These are phyloP conservation scores for Auricularia sp. DNA, from an alignment of 768 basidiomycete genomes.

Conservation along the genomic window DNA sequence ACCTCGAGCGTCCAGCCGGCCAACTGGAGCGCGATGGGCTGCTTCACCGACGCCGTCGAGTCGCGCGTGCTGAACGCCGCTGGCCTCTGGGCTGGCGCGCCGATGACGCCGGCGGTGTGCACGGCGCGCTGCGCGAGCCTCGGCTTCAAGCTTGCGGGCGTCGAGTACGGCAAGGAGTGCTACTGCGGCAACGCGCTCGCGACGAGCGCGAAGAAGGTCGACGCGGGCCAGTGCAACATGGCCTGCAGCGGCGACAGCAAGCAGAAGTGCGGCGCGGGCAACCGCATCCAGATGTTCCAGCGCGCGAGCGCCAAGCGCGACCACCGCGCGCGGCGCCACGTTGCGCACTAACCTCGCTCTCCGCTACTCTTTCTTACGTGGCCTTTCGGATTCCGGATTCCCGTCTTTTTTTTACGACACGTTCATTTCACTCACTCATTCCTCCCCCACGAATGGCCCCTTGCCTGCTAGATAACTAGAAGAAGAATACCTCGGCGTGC, in stretches of 20 bases:
- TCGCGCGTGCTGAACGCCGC: conserved; percentile 12
- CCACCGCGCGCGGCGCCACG: background rate
- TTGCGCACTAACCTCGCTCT: too few relatives aligned
- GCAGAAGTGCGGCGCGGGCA: conserved; percentile 2
- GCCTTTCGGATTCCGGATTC: too few relatives aligned
- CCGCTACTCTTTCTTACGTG: too few relatives aligned
- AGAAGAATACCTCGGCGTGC: too few relatives aligned
- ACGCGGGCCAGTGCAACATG: conserved; percentile 16
- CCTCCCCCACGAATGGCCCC: too few relatives aligned
- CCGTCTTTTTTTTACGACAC: too few relatives aligned
- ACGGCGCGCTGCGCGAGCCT: conserved; percentile 12
- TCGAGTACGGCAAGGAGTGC: conserved; percentile 18
- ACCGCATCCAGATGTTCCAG: conserved; percentile 6
- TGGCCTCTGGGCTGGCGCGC: conserved; percentile 4
- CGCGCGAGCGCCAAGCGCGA: background rate
- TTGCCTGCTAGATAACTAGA: too few relatives aligned
- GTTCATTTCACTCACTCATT: too few relatives aligned
- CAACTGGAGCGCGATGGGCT: background rate
- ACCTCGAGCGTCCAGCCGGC: background rate
- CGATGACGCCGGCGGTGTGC: conserved; percentile 15
- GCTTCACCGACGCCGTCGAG: background rate
- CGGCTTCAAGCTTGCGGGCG: conserved; percentile 15
- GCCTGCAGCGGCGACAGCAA: conserved; percentile 3
- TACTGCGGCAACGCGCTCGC: conserved; percentile 15
- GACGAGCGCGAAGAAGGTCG: conserved; percentile 14